Evolutionary conservation across 148 eudicot species (phyloP).

Genomic region (Rhododendron molle): DNA sequence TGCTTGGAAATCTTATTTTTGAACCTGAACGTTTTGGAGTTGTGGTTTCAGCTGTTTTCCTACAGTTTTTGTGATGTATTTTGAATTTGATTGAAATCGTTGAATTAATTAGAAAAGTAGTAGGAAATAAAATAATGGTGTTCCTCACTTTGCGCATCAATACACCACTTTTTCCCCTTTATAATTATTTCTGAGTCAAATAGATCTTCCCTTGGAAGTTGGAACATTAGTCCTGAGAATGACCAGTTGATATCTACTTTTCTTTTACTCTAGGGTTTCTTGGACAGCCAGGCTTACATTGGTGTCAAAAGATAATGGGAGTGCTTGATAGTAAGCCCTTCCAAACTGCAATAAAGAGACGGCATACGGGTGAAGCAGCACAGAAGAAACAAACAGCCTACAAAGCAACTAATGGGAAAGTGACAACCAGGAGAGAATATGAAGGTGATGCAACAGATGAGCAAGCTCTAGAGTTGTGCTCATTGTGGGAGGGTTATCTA

Average conservation of each 20-base stretch:
- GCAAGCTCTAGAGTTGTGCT: constrained; percentile 32
- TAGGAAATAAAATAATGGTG: not conserved
- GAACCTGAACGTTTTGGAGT: not conserved
- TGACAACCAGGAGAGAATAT: not conserved
- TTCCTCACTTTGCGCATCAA: not conserved
- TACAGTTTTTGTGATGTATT: not conserved
- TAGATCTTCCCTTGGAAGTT: not conserved
- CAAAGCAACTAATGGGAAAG: not conserved
- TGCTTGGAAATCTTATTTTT: not conserved
- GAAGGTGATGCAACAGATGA: constrained; percentile 20
- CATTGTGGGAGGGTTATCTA: constrained; percentile 40
- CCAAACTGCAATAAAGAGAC: constrained; percentile 34
- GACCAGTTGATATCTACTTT: not conserved
- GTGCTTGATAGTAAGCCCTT: constrained; percentile 45
- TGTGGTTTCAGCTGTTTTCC: not conserved
- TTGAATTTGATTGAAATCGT: not conserved
- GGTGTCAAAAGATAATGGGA: constrained; percentile 67
- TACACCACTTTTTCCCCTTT: not conserved
- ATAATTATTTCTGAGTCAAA: not conserved
- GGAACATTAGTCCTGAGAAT: not conserved
- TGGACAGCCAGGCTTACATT: constrained; percentile 28
- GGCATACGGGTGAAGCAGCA: constrained; percentile 23
- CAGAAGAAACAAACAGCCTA: constrained; percentile 5
- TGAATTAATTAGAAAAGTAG: not conserved
- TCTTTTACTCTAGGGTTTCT: constrained; percentile 40